Conservation (phyloP, 169 alveolate genomes). For the Cardiosporidium cionae region DNA sequence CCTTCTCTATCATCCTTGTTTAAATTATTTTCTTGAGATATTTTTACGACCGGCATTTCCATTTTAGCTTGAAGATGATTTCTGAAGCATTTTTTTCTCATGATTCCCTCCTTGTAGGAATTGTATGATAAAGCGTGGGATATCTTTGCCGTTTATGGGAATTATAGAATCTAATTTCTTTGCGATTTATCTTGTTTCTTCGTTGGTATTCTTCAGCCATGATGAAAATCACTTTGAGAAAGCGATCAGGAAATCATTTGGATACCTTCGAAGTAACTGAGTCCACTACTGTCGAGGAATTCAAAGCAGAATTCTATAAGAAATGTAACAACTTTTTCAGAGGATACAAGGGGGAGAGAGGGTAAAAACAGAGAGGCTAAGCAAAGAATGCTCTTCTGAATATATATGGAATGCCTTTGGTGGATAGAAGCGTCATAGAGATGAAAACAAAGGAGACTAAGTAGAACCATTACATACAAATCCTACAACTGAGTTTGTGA, state of each 20-base stretch:
- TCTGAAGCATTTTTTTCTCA: no score
- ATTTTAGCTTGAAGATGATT: no score
- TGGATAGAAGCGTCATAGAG: neutral
- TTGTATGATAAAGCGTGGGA: no score
- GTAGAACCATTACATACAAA: neutral
- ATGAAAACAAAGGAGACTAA: neutral
- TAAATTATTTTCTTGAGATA: no score
- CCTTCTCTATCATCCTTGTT: no score
- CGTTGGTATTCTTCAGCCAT: no score
- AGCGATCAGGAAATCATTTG: constrained; percentile 32
- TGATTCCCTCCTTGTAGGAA: no score
- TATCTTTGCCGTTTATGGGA: no score
- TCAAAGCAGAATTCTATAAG: constrained; percentile 39
- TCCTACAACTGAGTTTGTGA: no score
- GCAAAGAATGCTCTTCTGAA: neutral
- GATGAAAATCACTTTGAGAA: constrained; percentile 29
- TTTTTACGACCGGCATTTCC: no score
- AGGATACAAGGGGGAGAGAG: constrained; percentile 52
- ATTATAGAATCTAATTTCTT: no score
- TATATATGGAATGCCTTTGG: neutral
- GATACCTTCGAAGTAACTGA: constrained; percentile 23
- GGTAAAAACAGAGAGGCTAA: constrained; percentile 6
- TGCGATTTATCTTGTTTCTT: no score
- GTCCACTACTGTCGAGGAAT: constrained; percentile 32
- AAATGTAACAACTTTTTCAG: constrained; percentile 39